Conservation (phyloP, 495 filamentous ascomycete species). For the Penicillium flavigenum region DNA sequence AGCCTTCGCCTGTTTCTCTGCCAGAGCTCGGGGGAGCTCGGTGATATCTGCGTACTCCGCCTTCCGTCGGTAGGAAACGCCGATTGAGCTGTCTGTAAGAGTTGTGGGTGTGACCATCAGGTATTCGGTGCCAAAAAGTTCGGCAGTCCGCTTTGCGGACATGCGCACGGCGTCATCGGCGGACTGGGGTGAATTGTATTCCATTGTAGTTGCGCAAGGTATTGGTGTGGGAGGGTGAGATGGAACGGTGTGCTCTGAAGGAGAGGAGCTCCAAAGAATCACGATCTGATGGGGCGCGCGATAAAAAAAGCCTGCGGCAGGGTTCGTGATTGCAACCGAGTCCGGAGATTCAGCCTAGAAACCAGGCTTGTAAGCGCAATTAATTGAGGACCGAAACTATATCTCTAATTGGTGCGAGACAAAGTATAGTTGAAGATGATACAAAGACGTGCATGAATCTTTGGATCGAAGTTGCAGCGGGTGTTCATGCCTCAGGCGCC, state of each 20-base stretch:
- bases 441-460: slow-evolving; percentile 8
- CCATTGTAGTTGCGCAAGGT: slow-evolving; percentile 29
- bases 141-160: slow-evolving; percentile 69
- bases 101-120: slow-evolving; percentile 52
- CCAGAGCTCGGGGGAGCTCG: slow-evolving; percentile 80
- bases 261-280: slow-evolving; percentile 7
- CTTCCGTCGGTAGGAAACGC: slow-evolving; percentile 60
- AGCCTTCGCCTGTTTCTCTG: slow-evolving; percentile 75
- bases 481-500: slow-evolving; percentile 28
- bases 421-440: neutral
- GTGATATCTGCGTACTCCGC: slow-evolving; percentile 80
- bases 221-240: slow-evolving; percentile 3
- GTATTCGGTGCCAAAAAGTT: slow-evolving; percentile 60
- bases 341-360: neutral
- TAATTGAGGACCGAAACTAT: neutral
- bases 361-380: neutral
- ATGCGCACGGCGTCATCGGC: slow-evolving; percentile 49
- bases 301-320: slow-evolving; percentile 20
- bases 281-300: slow-evolving; percentile 16
- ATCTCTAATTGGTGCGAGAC: slow-evolving; percentile 2
- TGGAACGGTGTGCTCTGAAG: neutral
- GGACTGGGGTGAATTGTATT: slow-evolving; percentile 33
- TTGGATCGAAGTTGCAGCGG: slow-evolving; percentile 25
- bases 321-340: slow-evolving; percentile 1
- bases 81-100: slow-evolving; percentile 42